Base-by-base conservation (phyloP, 139 green algal species). In the Picocystis salinarum region DNA sequence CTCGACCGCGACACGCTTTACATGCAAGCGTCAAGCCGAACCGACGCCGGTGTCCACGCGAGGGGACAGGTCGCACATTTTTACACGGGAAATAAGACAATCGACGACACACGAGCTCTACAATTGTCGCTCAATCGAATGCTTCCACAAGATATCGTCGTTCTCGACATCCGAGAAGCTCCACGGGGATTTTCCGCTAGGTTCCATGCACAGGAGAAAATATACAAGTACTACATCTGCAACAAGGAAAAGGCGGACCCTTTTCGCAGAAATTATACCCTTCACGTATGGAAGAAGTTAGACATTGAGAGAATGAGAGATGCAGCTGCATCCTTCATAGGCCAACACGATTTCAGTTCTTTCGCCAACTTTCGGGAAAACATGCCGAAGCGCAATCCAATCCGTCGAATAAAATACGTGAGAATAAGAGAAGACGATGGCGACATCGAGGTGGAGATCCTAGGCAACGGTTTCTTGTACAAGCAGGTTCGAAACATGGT, bases 1-100 rank as follows among this genome's bases (percentile, higher is more conserved):
- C 36, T 63, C 39, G n/a, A 40, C 4, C 41, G 73, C 10, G 37
- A 56, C n/a, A 33, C 18, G 13, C 50, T 82, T 6, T 34, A 54
- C 5, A 52, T 91, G 41, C 42, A 61, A 18, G 74, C 60, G 5
- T 70, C 72, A 2, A 74, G 78, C 10, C 57, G 79, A 6, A 91
- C 79, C 1, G 79, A 91, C 46, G 46, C 70, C 18, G 79, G 79
- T 10, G 79, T 91, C 46, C 79, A 91, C 34, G 79, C 79, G 0
- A 13, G 47, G 7, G 78, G 71, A 3, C 77, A 89, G 76, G 69
- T 82, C 24, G 6, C 45, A 6, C 67, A 79, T 52, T 75, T 79
- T 34, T 50, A 36, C 34, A 53, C 45, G 18, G n/a, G n/a, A n/a
- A 45, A 63, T 24, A 40, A 41, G 6, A 39, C 29, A 6, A 36